Conservation (phyloP, 164 flowering plant genomes). For the Vitis cinerea region DNA sequence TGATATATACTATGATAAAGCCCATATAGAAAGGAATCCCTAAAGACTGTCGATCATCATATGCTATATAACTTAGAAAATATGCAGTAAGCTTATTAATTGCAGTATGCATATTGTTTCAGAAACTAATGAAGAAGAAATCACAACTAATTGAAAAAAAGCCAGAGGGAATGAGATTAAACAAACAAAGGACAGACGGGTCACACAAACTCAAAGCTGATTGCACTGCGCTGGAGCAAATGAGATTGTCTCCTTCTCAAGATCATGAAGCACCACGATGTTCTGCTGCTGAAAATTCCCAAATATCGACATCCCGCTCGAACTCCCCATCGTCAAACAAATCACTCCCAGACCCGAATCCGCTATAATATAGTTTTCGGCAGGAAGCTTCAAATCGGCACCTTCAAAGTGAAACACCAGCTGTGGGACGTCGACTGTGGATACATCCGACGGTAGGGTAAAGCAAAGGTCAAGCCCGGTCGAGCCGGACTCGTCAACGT, state of each 20-base stretch:
- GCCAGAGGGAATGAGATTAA: no score
- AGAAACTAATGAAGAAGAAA: no score
- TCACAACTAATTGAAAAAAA: no score
- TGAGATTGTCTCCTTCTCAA: slow-evolving; percentile 54
- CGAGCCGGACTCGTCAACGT: slow-evolving; percentile 35
- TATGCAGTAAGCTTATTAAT: no score
- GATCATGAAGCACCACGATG: slow-evolving; percentile 70
- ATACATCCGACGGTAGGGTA: slow-evolving; percentile 27
- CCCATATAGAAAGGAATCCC: no score
- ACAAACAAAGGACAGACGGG: background rate
- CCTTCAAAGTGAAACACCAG: slow-evolving; percentile 66
- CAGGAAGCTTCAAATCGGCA: slow-evolving; percentile 72
- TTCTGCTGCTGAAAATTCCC: slow-evolving; percentile 93
- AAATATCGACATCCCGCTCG: slow-evolving; percentile 74
- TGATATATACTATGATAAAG: no score
- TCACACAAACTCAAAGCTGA: slow-evolving; percentile 29
- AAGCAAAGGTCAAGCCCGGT: slow-evolving; percentile 81
- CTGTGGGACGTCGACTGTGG: slow-evolving; percentile 55
- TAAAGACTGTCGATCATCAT: no score
- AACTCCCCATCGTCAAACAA: slow-evolving; percentile 75
- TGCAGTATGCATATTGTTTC: no score
- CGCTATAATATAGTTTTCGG: slow-evolving; percentile 65
- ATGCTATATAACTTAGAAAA: no score
- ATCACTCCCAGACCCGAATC: slow-evolving; percentile 52
- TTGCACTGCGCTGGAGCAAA: slow-evolving; percentile 65